Percentiles rank a stretch among this genome's conserved stretches.
phyloP scores from a whole-genome alignment of 441 rosid species.

The Adansonia grandidieri region DNA sequence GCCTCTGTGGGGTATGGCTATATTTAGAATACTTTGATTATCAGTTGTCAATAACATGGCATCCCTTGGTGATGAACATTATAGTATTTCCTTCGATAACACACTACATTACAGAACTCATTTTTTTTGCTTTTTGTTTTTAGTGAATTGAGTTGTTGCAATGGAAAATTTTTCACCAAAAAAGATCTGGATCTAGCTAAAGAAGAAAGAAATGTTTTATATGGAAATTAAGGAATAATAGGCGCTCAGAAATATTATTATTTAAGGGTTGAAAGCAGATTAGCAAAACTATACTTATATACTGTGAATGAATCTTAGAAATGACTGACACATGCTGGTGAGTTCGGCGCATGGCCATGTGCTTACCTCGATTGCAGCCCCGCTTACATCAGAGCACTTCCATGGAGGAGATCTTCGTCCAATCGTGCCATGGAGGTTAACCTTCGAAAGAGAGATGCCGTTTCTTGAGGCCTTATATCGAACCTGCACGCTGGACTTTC shows the following conservation, averaged over 20 bases:
- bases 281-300: background rate
- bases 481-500: slow-evolving; percentile 69
- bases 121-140: background rate
- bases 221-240: no score
- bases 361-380: slow-evolving; percentile 68
- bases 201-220: no score
- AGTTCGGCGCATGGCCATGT: slow-evolving; percentile 83
- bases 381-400: slow-evolving; percentile 84
- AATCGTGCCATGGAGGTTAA: slow-evolving; percentile 62
- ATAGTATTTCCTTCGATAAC: background rate
- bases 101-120: background rate
- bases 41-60: background rate
- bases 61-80: background rate
- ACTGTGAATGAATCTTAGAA: slow-evolving; percentile 30
- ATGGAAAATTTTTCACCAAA: no score
- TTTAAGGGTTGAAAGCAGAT: background rate
- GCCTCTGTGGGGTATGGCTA: background rate
- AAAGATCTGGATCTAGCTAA: no score
- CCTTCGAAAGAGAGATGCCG: slow-evolving; percentile 68
- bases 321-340: slow-evolving; percentile 49
- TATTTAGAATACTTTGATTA: background rate
- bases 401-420: slow-evolving; percentile 53
- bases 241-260: slow-evolving; percentile 4
- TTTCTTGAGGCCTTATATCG: slow-evolving; percentile 61
- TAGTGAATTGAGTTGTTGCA: background rate